These are phyloP conservation scores for Incumbomyces lentus DNA, from an alignment of 2,329 filamentous ascomycete species.

Conservation along the genomic window DNA sequence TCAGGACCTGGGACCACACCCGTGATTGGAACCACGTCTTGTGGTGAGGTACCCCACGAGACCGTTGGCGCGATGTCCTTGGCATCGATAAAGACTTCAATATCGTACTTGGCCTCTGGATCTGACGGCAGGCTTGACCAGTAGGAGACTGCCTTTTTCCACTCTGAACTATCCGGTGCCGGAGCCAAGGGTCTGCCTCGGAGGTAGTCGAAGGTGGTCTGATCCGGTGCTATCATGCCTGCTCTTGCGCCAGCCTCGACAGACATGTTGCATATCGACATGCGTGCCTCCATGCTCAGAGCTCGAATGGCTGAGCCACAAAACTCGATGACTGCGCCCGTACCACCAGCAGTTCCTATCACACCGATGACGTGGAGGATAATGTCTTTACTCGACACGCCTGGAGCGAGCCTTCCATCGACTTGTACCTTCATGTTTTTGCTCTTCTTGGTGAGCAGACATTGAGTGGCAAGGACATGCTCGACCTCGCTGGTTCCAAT, in stretches of 20 bases:
- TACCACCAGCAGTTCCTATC: conserved; percentile 92
- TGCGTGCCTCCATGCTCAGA: conserved; percentile 91
- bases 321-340: conserved; percentile 91
- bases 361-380: conserved; percentile 84
- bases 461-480: conserved; percentile 94
- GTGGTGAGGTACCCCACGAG: conserved; percentile 93
- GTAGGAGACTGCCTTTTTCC: conserved; percentile 78
- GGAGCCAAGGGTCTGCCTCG: conserved; percentile 84
- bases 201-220: conserved; percentile 89
- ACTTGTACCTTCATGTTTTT: conserved; percentile 99
- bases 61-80: conserved; percentile 91
- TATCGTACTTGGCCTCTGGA: conserved; percentile 78
- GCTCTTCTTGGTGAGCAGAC: conserved; percentile 83
- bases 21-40: conserved; percentile 92
- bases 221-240: conserved; percentile 93
- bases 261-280: conserved; percentile 99
- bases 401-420: conserved; percentile 77
- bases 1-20: conserved; percentile 83
- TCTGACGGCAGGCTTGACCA: conserved; percentile 83
- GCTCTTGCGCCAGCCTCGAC: conserved; percentile 93
- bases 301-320: conserved; percentile 84
- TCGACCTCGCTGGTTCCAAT: conserved; percentile 98
- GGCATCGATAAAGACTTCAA: conserved; percentile 77
- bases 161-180: conserved; percentile 70
- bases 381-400: conserved; percentile 93